phyloP scores from a whole-genome alignment of 768 basidiomycete genomes.

The Lactarius hatsudake region DNA sequence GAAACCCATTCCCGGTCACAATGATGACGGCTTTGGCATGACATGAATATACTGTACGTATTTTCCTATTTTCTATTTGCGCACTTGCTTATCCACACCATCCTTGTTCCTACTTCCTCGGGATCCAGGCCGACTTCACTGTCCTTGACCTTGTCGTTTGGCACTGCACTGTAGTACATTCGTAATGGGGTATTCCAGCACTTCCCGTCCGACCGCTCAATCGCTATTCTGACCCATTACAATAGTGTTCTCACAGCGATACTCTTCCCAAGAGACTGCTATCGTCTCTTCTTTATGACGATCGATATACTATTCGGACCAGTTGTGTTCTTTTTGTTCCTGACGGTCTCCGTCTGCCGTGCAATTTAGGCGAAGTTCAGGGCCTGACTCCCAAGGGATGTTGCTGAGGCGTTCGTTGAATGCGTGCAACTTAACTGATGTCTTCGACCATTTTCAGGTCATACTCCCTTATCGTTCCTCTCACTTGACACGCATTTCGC shows the following conservation, averaged over 20 bases:
- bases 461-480: not conserved
- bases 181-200: too few species aligned
- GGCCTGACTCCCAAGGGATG: not conserved
- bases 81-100: not conserved
- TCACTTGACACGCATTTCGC: not conserved
- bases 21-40: not conserved
- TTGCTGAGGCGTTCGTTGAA: not conserved
- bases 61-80: too few species aligned
- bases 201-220: not conserved
- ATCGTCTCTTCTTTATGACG: not conserved
- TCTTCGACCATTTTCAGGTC: not conserved
- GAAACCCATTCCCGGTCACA: too few species aligned
- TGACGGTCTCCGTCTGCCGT: too few species aligned
- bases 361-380: not conserved
- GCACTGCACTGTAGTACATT: too few species aligned
- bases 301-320: not conserved
- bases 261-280: not conserved
- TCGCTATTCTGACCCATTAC: not conserved
- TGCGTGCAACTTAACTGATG: not conserved
- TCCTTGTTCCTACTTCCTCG: not conserved
- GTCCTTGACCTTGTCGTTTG: not conserved
- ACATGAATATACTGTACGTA: not conserved
- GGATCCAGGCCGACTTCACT: not conserved
- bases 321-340: not conserved
- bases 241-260: too few species aligned